Percentiles rank a stretch among this genome's conserved stretches.
phyloP scores from a whole-genome alignment of 352 stramenopile species.

The Phytophthora idaei region DNA sequence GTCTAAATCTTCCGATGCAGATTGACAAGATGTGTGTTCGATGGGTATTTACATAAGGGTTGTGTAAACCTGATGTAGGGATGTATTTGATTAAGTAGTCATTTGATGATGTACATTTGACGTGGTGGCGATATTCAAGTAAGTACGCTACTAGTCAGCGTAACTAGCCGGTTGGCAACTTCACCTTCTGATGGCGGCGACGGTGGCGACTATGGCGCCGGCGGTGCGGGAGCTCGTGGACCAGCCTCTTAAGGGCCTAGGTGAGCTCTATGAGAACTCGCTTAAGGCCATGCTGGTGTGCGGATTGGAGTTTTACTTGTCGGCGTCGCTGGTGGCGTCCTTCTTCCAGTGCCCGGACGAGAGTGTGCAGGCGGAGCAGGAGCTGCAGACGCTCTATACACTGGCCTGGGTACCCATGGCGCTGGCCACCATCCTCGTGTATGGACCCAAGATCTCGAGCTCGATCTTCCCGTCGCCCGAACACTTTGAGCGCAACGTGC shows the following conservation, averaged over 20 bases:
- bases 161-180: slow-evolving; percentile 12
- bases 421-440: slow-evolving; percentile 52
- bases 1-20: slow-evolving; percentile 25
- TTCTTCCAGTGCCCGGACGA: slow-evolving; percentile 74
- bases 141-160: slow-evolving; percentile 33
- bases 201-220: slow-evolving; percentile 16
- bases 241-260: slow-evolving; percentile 44
- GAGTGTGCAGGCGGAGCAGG: slow-evolving; percentile 57
- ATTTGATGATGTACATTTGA: not conserved
- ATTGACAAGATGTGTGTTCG: slow-evolving; percentile 2
- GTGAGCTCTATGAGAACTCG: slow-evolving; percentile 54
- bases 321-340: slow-evolving; percentile 65
- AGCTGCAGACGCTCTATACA: slow-evolving; percentile 73
- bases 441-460: slow-evolving; percentile 52
- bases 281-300: slow-evolving; percentile 67
- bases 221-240: slow-evolving; percentile 40
- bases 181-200: slow-evolving; percentile 19
- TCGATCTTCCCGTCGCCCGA: slow-evolving; percentile 53
- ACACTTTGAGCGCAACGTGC: slow-evolving; percentile 71
- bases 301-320: slow-evolving; percentile 74
- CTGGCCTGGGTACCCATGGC: slow-evolving; percentile 64
- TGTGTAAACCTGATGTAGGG: not conserved
- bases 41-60: not conserved
- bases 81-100: not conserved
- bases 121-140: slow-evolving; percentile 6